Base-by-base conservation (phyloP, 441 rosid species). In the Populus trichocarpa region DNA sequence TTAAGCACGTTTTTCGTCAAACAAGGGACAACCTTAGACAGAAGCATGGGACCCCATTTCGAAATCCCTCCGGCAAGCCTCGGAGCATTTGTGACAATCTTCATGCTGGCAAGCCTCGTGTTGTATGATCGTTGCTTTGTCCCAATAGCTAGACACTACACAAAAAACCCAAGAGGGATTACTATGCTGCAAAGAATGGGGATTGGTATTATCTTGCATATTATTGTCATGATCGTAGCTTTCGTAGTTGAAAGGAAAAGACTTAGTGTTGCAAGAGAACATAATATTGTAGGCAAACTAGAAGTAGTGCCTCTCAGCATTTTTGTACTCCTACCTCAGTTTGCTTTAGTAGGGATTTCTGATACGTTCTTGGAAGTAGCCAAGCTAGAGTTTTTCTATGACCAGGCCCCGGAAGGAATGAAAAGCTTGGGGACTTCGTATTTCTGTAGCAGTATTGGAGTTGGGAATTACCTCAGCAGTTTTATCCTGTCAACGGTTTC, bases 381-480 rank as follows among this genome's bases (percentile, higher is more conserved):
- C 0, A 91, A 95, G 88, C 69, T 90, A 3, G 99, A 92, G 80
- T 93, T 93, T 80, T 95, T 93, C 86, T 93, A 92, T 38, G 98
- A 93, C 66, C 99, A 95, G 72, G 96, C 98, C 1, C 98, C 97
- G 0, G 94, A 95, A 74, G 85, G 91, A 72, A 95, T 93, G 99
- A 95, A 92, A 83, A 95, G 96, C 78, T 84, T 91, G 2, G 97
- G 98, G 46, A 90, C 96, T 33, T 90, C 95, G 0, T 95, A 89
- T 74, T 64, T 84, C 35, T 81, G 80, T 8, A 84, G 86, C 6
- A 84, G 88, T 74, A 33, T 95, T 23, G 98, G 95, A 8, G 59
- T 84, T 6, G 98, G 98, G 13, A 85, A 89, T 75, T 92, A 91
- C 83, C 33, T 95, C 2, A 95, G 97, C 74, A 95, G 91, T 33